These are phyloP conservation scores for Kwoniella mangroviensis DNA, from an alignment of 768 basidiomycete species.

Conservation along the genomic window DNA sequence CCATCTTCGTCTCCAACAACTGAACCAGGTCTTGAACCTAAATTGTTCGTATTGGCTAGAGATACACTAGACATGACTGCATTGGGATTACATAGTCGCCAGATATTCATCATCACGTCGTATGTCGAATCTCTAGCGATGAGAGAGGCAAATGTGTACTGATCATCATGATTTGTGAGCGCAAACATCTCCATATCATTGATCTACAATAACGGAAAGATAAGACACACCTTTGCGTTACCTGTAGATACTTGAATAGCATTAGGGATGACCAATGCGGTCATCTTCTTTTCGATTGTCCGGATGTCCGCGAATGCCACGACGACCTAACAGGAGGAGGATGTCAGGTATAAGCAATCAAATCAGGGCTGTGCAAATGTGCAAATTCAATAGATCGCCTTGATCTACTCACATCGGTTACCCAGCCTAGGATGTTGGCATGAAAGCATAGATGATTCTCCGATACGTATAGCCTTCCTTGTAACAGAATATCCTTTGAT, in stretches of 20 bases:
- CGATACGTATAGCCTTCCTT: slow-evolving; percentile 94
- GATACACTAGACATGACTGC: slow-evolving; percentile 51
- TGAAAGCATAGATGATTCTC: slow-evolving; percentile 99
- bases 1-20: slow-evolving; percentile 33
- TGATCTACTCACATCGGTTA: slow-evolving; percentile 77
- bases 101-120: slow-evolving; percentile 94
- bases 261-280: slow-evolving; percentile 95
- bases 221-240: slow-evolving; percentile 60
- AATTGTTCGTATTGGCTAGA: slow-evolving; percentile 23
- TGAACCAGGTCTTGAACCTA: slow-evolving; percentile 31
- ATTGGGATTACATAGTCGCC: slow-evolving; percentile 85
- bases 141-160: slow-evolving; percentile 96
- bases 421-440: slow-evolving; percentile 99
- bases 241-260: slow-evolving; percentile 87
- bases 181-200: no score
- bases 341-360: not conserved
- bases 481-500: slow-evolving; percentile 93
- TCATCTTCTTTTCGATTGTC: slow-evolving; percentile 93
- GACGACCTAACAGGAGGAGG: slow-evolving; percentile 65
- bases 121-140: slow-evolving; percentile 93
- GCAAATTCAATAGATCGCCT: not conserved
- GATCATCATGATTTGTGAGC: slow-evolving; percentile 44
- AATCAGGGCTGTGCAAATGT: not conserved
- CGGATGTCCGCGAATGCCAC: slow-evolving; percentile 87
- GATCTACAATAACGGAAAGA: no score